phyloP scores from a whole-genome alignment of 495 filamentous ascomycete species.

The Penicillium paradoxum region DNA sequence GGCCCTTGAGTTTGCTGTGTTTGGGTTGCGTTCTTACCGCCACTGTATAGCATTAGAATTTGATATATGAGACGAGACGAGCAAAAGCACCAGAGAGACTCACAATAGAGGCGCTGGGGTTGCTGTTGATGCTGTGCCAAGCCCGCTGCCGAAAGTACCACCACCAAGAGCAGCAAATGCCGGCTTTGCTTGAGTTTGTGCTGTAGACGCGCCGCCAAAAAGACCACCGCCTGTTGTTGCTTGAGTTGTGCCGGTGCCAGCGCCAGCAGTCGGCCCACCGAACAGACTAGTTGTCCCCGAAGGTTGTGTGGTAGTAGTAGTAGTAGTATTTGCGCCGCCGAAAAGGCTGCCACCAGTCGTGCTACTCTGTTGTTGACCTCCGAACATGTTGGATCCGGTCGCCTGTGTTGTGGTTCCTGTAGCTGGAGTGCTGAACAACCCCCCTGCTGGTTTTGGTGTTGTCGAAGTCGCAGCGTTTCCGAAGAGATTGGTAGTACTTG shows the following conservation, averaged over 20 bases:
- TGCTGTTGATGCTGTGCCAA: neutral
- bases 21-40: conserved; percentile 25
- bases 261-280: conserved; percentile 33
- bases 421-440: conserved; percentile 43
- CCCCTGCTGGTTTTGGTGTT: conserved; percentile 37
- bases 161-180: conserved; percentile 29
- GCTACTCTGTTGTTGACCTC: conserved; percentile 27
- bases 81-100: neutral
- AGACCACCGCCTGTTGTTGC: conserved; percentile 28
- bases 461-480: conserved; percentile 25
- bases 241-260: conserved; percentile 28
- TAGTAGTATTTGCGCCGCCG: conserved; percentile 37
- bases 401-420: conserved; percentile 25
- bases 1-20: conserved; percentile 39
- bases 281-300: conserved; percentile 42
- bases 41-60: conserved; percentile 18
- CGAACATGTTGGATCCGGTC: conserved; percentile 42
- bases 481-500: conserved; percentile 35
- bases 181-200: conserved; percentile 37
- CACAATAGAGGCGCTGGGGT: neutral
- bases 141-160: conserved; percentile 49
- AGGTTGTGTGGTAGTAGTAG: conserved; percentile 37
- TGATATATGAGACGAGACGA: conserved; percentile 12
- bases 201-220: conserved; percentile 38
- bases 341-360: conserved; percentile 45